phyloP scores from a whole-genome alignment of 257 asterid genomes.

The Gynochthodes officinalis region DNA sequence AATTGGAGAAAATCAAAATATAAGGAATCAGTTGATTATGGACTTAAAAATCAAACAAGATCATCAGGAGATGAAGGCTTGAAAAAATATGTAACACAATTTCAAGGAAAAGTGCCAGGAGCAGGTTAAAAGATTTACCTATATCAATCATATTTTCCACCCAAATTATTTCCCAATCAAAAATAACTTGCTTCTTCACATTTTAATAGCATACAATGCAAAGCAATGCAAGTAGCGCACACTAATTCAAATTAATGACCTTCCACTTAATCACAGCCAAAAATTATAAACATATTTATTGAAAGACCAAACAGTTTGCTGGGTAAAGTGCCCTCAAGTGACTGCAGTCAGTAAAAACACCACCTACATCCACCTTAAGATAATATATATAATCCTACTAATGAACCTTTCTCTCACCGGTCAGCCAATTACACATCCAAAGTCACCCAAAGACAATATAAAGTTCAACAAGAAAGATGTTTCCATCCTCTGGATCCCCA shows the following conservation, averaged over 20 bases:
- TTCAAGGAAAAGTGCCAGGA: neutral
- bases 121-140: neutral
- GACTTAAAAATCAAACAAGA: neutral
- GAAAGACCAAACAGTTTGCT: neutral
- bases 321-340: neutral
- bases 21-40: neutral
- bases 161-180: neutral
- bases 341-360: neutral
- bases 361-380: neutral
- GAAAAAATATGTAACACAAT: neutral
- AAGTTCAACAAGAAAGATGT: neutral
- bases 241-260: neutral
- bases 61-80: neutral
- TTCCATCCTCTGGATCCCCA: neutral
- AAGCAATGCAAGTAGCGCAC: neutral
- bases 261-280: neutral
- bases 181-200: neutral
- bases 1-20: constrained; percentile 19
- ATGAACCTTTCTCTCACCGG: neutral
- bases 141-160: neutral
- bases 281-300: neutral
- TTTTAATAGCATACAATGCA: neutral
- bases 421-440: neutral
- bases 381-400: neutral
- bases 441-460: neutral